A percentile compares a stretch with the other conserved stretches of the same genome.
phyloP scores from a whole-genome alignment of 495 filamentous ascomycete species.

The Collariella sp. region DNA sequence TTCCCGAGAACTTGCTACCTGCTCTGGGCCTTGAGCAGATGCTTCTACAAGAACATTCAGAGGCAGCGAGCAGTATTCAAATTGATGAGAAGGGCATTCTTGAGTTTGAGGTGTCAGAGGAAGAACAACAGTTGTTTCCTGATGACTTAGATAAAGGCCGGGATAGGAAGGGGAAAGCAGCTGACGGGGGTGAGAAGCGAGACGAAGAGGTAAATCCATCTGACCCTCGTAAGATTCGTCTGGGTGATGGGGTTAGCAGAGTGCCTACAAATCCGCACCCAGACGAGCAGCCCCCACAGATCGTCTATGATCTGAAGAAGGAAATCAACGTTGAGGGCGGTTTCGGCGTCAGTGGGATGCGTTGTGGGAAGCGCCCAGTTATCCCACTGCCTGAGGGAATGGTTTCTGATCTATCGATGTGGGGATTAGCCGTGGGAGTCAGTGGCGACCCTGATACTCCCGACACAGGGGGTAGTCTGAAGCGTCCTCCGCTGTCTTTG shows the following conservation, averaged over 20 bases:
- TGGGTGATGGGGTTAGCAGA: background rate
- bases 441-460: background rate
- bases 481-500: conserved; percentile 3
- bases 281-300: background rate
- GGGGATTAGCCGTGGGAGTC: conserved; percentile 5
- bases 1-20: conserved; percentile 52
- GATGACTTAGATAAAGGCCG: conserved; percentile 47
- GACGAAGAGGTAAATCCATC: background rate
- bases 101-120: conserved; percentile 31
- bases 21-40: conserved; percentile 34
- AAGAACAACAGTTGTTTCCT: conserved; percentile 34
- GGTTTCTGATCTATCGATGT: background rate
- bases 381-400: conserved; percentile 12
- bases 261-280: background rate
- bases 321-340: conserved; percentile 15
- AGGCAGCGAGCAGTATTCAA: conserved; percentile 28
- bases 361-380: conserved; percentile 12
- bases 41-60: conserved; percentile 15
- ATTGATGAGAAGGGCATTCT: conserved; percentile 41
- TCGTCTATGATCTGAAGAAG: background rate
- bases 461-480: background rate
- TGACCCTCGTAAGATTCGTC: background rate
- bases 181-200: background rate
- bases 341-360: conserved; percentile 18
- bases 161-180: conserved; percentile 11